phyloP scores from a whole-genome alignment of 2,329 filamentous ascomycete species.

The Cadophora malorum region DNA sequence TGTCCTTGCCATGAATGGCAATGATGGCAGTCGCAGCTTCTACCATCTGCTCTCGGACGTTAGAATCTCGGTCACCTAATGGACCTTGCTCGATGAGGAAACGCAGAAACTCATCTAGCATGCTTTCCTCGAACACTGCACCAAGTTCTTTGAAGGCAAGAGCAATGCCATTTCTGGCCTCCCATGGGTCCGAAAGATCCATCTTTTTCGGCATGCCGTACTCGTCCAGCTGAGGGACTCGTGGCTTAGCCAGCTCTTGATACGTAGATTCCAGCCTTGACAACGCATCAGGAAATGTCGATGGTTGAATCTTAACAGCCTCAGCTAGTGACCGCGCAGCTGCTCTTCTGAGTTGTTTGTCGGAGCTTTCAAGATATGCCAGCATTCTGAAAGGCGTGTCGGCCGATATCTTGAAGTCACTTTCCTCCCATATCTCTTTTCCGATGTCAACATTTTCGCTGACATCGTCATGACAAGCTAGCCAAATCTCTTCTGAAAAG shows the following conservation, averaged over 20 bases:
- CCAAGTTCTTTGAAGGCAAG: conserved; percentile 85
- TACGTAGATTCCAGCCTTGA: conserved; percentile 74
- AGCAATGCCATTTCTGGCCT: conserved; percentile 86
- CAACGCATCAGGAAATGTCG: conserved; percentile 67
- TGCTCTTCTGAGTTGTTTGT: conserved; percentile 82
- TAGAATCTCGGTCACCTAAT: conserved; percentile 79
- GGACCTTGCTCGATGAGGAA: conserved; percentile 89
- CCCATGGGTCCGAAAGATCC: conserved; percentile 89
- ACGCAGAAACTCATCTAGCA: conserved; percentile 78
- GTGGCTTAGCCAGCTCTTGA: conserved; percentile 78
- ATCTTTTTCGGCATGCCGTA: conserved; percentile 94
- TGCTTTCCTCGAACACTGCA: conserved; percentile 67
- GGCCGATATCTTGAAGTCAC: conserved; percentile 73
- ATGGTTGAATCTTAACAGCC: conserved; percentile 66
- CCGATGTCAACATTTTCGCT: conserved; percentile 86
- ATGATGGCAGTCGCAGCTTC: conserved; percentile 86
- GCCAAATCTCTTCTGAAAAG: conserved; percentile 91
- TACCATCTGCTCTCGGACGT: conserved; percentile 88
- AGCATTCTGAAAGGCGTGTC: conserved; percentile 72
- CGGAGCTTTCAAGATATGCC: conserved; percentile 79
- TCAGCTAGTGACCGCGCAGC: conserved; percentile 83
- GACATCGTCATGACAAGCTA: conserved; percentile 89
- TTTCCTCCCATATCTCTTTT: conserved; percentile 93
- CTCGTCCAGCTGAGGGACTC: conserved; percentile 83
- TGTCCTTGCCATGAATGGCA: conserved; percentile 77